A percentile compares a stretch with the other conserved stretches of the same genome.
These are phyloP conservation scores for Kwoniella dendrophila DNA, from an alignment of 768 basidiomycete genomes.

Conservation along the genomic window DNA sequence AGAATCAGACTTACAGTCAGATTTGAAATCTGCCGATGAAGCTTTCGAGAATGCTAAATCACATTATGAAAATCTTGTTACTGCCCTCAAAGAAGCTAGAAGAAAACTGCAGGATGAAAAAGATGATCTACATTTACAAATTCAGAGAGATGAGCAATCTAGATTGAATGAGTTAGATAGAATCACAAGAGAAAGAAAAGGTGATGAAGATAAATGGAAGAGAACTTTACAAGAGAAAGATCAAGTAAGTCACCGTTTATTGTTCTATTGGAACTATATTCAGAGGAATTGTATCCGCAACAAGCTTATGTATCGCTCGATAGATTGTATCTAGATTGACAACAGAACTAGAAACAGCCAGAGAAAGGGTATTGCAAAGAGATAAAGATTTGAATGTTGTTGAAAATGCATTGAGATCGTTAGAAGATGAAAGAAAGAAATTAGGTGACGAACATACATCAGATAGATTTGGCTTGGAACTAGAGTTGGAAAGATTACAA, in stretches of 20 bases:
- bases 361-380: constrained; percentile 65
- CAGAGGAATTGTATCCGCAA: too few relatives aligned
- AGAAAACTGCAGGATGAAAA: constrained; percentile 38
- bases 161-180: constrained; percentile 21
- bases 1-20: constrained; percentile 61
- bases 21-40: constrained; percentile 58
- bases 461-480: constrained; percentile 80
- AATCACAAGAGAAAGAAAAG: constrained; percentile 24
- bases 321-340: constrained; percentile 32
- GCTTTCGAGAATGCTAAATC: constrained; percentile 63
- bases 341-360: constrained; percentile 49
- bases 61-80: constrained; percentile 70
- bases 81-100: constrained; percentile 76
- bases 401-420: constrained; percentile 68
- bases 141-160: constrained; percentile 26
- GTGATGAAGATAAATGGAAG: constrained; percentile 29
- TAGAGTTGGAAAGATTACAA: constrained; percentile 83
- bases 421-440: constrained; percentile 76
- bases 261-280: too few relatives aligned
- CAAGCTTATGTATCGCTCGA: constrained; percentile 5
- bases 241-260: constrained; percentile 30
- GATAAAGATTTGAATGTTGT: constrained; percentile 75
- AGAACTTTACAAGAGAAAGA: constrained; percentile 41
- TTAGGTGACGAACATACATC: constrained; percentile 82
- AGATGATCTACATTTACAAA: constrained; percentile 19